Evolutionary conservation across 2,329 filamentous ascomycete genomes (phyloP).

Genomic region (Neonectria magnoliae): DNA sequence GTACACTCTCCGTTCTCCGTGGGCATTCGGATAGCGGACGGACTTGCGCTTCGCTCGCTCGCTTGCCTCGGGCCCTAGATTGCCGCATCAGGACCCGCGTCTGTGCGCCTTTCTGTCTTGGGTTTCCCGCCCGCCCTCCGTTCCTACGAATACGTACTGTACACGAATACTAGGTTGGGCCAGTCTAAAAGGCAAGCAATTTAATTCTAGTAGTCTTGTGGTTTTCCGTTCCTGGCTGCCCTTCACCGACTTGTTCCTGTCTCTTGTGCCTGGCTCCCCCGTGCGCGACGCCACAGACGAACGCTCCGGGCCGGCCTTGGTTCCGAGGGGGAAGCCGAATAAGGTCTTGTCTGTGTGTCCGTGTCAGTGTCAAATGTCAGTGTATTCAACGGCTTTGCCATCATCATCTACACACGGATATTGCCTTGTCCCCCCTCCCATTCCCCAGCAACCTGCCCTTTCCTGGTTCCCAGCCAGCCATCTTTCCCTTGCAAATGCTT

Average conservation of each 20-base stretch:
- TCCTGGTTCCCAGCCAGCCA: constrained; percentile 3
- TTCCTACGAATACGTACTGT: not conserved
- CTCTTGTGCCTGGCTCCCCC: too few relatives aligned
- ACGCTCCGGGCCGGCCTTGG: not conserved
- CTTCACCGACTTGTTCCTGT: constrained; percentile 11
- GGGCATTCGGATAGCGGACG: not conserved
- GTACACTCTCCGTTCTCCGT: constrained; percentile 1
- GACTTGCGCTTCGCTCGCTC: not conserved
- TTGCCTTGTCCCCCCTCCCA: not conserved
- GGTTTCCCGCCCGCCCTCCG: not conserved
- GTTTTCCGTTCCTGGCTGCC: not conserved
- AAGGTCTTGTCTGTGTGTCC: too few relatives aligned
- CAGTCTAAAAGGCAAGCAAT: too few relatives aligned
- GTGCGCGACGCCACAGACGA: not conserved
- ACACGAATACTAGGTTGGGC: not conserved
- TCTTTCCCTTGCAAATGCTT: constrained; percentile 1
- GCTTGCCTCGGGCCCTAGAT: not conserved
- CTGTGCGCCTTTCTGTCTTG: not conserved
- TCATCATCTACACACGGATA: not conserved
- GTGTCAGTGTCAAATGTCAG: not conserved
- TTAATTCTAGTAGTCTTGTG: not conserved
- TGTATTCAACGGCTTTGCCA: not conserved
- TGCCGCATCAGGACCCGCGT: not conserved
- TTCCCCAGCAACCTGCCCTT: constrained; percentile 6
- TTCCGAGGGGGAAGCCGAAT: not conserved